phyloP scores from a whole-genome alignment of 192 early-diverging fungal genomes.

The Linnemannia hyalina region DNA sequence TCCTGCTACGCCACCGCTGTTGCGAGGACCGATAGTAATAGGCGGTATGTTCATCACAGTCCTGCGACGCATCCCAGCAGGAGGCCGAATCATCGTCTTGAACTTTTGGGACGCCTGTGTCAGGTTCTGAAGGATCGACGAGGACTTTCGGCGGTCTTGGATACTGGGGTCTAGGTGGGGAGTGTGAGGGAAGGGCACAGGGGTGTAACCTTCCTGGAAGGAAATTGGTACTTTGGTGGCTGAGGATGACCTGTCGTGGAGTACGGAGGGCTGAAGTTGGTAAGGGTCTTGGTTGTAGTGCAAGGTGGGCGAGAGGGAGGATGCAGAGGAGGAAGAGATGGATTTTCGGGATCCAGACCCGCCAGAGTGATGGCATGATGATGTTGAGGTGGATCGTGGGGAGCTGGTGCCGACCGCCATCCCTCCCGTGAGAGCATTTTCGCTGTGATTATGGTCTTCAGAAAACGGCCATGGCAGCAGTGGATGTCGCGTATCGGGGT shows the following conservation, averaged over 20 bases:
- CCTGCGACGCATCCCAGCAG: conserved; percentile 12
- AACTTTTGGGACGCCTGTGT: conserved; percentile 45
- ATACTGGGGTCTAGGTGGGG: not conserved
- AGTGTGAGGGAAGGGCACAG: not conserved
- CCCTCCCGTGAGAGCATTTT: not conserved
- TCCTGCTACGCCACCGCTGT: not conserved
- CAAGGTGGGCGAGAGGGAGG: not conserved
- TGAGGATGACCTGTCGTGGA: not conserved
- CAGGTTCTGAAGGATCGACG: conserved; percentile 32
- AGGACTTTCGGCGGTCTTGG: conserved; percentile 27
- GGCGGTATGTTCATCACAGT: conserved; percentile 26
- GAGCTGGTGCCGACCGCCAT: not conserved
- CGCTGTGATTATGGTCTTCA: not conserved
- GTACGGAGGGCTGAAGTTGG: not conserved
- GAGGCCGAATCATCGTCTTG: conserved; percentile 28
- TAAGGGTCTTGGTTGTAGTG: not conserved
- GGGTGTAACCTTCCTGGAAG: not conserved
- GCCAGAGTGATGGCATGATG: not conserved
- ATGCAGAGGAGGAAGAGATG: not conserved
- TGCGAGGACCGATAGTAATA: not conserved
- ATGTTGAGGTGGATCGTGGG: not conserved
- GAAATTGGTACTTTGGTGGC: not conserved
- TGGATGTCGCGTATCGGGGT: not conserved
- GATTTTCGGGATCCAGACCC: not conserved
- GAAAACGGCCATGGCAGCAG: not conserved